A percentile compares a stretch with the other conserved stretches of the same genome.
phyloP scores from a whole-genome alignment of 2,329 filamentous ascomycete species.

The Rachicladosporium sp. region DNA sequence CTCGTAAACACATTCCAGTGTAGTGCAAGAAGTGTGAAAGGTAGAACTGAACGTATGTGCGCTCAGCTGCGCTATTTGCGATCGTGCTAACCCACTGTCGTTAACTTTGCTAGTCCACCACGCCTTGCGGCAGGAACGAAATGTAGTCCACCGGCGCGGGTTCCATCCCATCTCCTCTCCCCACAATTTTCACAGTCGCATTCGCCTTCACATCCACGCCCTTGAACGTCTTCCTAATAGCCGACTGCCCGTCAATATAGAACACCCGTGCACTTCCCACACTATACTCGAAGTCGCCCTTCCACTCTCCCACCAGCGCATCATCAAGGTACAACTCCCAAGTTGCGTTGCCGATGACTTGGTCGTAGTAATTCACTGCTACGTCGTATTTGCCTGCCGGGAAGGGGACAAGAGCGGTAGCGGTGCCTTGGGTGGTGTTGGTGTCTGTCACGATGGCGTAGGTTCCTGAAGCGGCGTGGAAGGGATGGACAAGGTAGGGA shows the following conservation, averaged over 20 bases:
- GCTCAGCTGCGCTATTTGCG: too few species aligned
- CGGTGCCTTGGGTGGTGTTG: slow-evolving; percentile 41
- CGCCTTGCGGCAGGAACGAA: slow-evolving; percentile 45
- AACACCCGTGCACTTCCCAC: slow-evolving; percentile 42
- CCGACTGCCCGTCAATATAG: slow-evolving; percentile 53
- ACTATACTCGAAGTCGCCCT: slow-evolving; percentile 32
- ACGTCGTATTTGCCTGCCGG: slow-evolving; percentile 47
- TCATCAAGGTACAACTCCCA: slow-evolving; percentile 46
- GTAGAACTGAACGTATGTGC: too few species aligned
- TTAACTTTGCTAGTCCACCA: slow-evolving; percentile 17
- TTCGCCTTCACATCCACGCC: slow-evolving; percentile 39
- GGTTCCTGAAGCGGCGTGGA: slow-evolving; percentile 46
- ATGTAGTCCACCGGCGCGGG: slow-evolving; percentile 57
- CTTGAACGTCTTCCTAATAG: slow-evolving; percentile 48
- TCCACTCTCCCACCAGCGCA: slow-evolving; percentile 43
- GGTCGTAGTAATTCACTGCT: slow-evolving; percentile 55
- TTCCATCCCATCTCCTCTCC: slow-evolving; percentile 47
- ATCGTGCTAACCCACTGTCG: too few species aligned
- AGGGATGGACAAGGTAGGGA: slow-evolving; percentile 41
- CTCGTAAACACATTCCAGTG: too few species aligned
- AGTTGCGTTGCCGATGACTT: slow-evolving; percentile 44
- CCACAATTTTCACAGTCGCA: slow-evolving; percentile 43
- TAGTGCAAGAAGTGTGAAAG: too few species aligned
- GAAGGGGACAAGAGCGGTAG: slow-evolving; percentile 34
- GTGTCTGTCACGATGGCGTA: slow-evolving; percentile 44